phyloP scores from a whole-genome alignment of 2,329 filamentous ascomycete species.

The Diaporthe amygdali region DNA sequence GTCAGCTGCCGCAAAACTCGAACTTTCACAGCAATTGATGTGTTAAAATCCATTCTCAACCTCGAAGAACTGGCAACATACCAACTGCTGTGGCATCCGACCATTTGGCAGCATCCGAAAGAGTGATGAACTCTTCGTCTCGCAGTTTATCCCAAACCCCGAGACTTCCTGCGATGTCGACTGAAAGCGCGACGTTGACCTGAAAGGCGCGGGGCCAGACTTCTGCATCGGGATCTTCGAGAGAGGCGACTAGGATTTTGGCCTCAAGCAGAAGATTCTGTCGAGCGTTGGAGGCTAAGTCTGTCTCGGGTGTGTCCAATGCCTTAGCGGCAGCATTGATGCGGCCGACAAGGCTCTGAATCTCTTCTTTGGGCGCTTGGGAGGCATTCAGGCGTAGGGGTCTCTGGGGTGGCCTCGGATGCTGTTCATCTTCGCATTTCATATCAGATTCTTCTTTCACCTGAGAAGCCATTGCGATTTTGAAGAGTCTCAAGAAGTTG shows the following conservation, averaged over 20 bases:
- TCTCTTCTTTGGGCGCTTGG: background rate
- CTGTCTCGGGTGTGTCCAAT: background rate
- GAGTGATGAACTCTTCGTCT: background rate
- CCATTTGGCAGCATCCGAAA: background rate
- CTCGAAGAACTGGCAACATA: background rate
- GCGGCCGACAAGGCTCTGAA: background rate
- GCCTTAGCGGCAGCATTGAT: background rate
- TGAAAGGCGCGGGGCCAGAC: constrained; percentile 18
- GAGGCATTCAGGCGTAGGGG: background rate
- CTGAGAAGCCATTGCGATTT: background rate
- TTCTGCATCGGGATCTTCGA: constrained; percentile 1
- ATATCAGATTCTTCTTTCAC: background rate
- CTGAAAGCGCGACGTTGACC: background rate
- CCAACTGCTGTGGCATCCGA: background rate
- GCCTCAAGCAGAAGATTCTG: background rate
- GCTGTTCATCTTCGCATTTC: background rate
- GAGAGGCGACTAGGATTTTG: background rate
- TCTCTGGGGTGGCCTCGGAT: too few relatives aligned
- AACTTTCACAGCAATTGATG: background rate
- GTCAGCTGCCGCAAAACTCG: constrained; percentile 3
- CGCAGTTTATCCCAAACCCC: background rate
- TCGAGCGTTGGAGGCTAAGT: background rate
- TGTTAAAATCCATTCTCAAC: background rate
- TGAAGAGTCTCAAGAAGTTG: fast-evolving
- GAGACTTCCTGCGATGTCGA: constrained; percentile 1